Conservation (phyloP, 208 protist species). For the Paratrypanosoma confusum region DNA sequence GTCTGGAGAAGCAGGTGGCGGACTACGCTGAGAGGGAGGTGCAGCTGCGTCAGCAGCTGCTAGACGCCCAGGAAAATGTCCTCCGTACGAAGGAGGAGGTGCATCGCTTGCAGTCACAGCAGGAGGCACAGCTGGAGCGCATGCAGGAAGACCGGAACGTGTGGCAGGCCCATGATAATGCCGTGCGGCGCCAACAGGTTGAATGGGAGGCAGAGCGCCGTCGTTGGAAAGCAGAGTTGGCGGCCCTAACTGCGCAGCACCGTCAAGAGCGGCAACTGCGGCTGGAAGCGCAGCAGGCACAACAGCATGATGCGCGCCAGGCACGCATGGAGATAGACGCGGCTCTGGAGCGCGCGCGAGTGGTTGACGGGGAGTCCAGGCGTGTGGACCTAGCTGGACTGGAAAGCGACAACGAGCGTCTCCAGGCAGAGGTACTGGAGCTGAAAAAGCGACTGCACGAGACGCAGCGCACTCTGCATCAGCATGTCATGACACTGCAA, state of each 20-base stretch:
- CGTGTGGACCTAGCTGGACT: too few relatives aligned
- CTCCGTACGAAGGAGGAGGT: not conserved
- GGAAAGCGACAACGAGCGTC: too few relatives aligned
- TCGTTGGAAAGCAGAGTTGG: conserved; percentile 5
- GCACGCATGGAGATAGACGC: not conserved
- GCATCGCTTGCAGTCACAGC: not conserved
- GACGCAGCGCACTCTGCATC: conserved; percentile 1
- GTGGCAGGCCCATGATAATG: not conserved
- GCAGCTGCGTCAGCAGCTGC: conserved; percentile 2
- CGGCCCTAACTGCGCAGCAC: too few relatives aligned
- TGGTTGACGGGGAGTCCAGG: too few relatives aligned
- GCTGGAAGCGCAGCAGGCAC: not conserved
- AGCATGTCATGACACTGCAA: conserved; percentile 1
- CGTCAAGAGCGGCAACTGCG: too few relatives aligned
- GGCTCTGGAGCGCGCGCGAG: too few relatives aligned
- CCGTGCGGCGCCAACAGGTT: not conserved
- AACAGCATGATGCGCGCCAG: conserved; percentile 5
- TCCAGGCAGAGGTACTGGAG: conserved; percentile 9
- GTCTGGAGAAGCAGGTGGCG: too few relatives aligned
- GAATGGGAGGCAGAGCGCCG: conserved; percentile 7
- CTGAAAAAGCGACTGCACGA: conserved; percentile 2
- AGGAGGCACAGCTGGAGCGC: conserved; percentile 3
- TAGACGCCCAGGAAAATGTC: not conserved
- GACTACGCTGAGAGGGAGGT: conserved; percentile 10
- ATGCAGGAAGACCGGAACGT: not conserved